Evolutionary conservation across 2,329 filamentous ascomycete species (phyloP), one percentile per base, ranked within the genome.

Genomic region (Chrysosporium keratinophilum): DNA sequence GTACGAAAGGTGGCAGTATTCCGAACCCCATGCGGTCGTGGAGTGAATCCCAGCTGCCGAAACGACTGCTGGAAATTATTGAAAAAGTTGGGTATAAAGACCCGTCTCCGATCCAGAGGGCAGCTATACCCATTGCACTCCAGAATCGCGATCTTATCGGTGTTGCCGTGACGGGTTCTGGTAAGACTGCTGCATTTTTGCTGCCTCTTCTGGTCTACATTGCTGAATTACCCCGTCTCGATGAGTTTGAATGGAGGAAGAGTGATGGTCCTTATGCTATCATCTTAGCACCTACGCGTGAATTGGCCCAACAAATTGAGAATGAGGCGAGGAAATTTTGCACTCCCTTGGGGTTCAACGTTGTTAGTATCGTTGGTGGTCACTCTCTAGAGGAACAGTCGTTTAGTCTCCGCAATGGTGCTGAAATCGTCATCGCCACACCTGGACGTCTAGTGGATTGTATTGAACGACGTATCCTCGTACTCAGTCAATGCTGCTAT

Each of bases 391-490:
- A 97, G 69, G 90, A 96, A 67, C 93, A 98, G 69, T 85, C 87
- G 2, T 95, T 86, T 71, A 88, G 87, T 56, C 78, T 97, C 57
- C 82, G 90, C 34, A 88, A 96, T 62, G 93, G 93, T 53, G 91
- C 91, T 1, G 91, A 98, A 69, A 97, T 98, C 61, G 87, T 98
- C 64, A 95, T 98, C 60, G 93, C 93, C n/a, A 98, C 93, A 0
- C 93, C 93, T 0, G 93, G 93, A 73, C 90, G 93, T 78, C 80
- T 98, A 0, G 87, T 97, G 7, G 93, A 98, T 74, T 97, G 90
- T 70, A 93, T 98, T 62, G 93, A 98, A 70, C 81, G 93, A 15
- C 84, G 91, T 34, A 82, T 97, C 31, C 78, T 97, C 1, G 91
- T 98, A 1, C 80, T 97, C 46, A 84, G 83, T n/a, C 93, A 97